phyloP scores from a whole-genome alignment of 2,329 filamentous ascomycete species.

The Aspergillus unguis region DNA sequence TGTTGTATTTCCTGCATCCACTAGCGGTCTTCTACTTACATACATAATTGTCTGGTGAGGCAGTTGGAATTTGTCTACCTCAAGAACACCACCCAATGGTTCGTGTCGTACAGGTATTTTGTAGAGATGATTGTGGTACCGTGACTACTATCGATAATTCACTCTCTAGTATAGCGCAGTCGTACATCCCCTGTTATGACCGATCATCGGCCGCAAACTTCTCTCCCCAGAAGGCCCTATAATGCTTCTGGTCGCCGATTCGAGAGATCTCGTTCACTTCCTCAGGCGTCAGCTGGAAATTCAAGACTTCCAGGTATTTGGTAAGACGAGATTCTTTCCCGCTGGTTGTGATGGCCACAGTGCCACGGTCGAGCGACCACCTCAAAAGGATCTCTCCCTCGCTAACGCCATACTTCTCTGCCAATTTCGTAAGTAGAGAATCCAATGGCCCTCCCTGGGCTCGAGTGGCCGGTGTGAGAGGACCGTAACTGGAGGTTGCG shows the following conservation, averaged over 20 bases:
- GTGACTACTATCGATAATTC: background rate
- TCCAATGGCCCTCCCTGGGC: slow-evolving; percentile 56
- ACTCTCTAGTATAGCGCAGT: background rate
- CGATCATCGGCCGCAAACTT: slow-evolving; percentile 48
- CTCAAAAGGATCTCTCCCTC: slow-evolving; percentile 56
- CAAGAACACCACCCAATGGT: background rate
- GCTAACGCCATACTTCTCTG: slow-evolving; percentile 60
- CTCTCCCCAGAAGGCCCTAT: slow-evolving; percentile 51
- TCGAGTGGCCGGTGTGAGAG: slow-evolving; percentile 51
- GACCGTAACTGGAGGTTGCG: slow-evolving; percentile 40
- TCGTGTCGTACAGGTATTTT: background rate
- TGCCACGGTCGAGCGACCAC: slow-evolving; percentile 61
- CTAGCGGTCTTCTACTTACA: background rate
- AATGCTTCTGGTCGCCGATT: slow-evolving; percentile 50
- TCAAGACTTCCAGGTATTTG: slow-evolving; percentile 55
- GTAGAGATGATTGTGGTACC: background rate
- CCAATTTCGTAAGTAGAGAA: slow-evolving; percentile 47
- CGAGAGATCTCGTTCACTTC: slow-evolving; percentile 56
- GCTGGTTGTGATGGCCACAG: slow-evolving; percentile 59
- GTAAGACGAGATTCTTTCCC: slow-evolving; percentile 58
- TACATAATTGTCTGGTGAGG: background rate
- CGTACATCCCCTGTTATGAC: slow-evolving; percentile 18
- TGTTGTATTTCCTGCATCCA: background rate
- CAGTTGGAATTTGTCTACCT: background rate
- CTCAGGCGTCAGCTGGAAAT: slow-evolving; percentile 57